A percentile compares a stretch with the other conserved stretches of the same genome.
phyloP scores from a whole-genome alignment of 345 rosid genomes.

The Lepidium didymum region DNA sequence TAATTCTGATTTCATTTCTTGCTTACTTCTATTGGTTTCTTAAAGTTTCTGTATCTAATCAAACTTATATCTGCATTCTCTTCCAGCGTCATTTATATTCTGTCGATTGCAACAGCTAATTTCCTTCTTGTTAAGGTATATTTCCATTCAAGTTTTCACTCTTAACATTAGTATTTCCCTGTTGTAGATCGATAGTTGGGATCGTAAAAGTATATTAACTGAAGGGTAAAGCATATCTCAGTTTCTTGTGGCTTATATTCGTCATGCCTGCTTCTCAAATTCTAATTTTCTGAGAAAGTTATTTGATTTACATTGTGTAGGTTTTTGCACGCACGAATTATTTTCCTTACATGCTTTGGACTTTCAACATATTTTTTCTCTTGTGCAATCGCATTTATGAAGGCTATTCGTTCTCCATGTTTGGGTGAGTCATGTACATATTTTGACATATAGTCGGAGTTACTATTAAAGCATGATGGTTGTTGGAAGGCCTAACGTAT shows the following conservation, averaged over 20 bases:
- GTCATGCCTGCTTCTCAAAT: neutral
- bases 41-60: neutral
- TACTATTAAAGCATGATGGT: neutral
- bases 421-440: conserved; percentile 58
- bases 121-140: conserved; percentile 76
- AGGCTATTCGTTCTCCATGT: conserved; percentile 75
- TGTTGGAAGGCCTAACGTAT: neutral
- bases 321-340: conserved; percentile 49
- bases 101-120: conserved; percentile 57
- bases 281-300: conserved; percentile 10
- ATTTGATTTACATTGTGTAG: conserved; percentile 42
- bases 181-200: neutral
- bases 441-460: neutral
- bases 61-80: neutral
- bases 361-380: conserved; percentile 67
- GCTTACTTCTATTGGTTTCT: neutral
- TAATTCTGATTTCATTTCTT: conserved; percentile 17
- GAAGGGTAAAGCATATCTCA: neutral
- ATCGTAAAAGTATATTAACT: neutral
- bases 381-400: conserved; percentile 73
- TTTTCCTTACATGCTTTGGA: conserved; percentile 60
- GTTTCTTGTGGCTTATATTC: neutral
- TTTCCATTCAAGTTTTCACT: neutral
- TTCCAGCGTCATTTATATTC: conserved; percentile 52
- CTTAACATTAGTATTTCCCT: neutral